Conservation (phyloP, 2,329 filamentous ascomycete species). For the Pseudogymnoascus sp. region DNA sequence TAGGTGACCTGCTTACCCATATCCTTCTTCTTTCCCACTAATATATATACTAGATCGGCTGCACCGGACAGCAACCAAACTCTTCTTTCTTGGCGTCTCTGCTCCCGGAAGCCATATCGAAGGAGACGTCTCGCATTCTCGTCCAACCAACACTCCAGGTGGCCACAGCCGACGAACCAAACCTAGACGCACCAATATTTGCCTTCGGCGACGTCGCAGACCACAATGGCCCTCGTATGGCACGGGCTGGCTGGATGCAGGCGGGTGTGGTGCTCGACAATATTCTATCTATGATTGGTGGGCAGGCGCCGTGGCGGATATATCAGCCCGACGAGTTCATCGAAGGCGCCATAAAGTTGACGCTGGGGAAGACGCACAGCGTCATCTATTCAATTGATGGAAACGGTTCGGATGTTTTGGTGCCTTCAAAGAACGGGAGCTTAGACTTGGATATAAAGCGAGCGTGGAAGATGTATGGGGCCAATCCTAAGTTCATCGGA, state of each 20-base stretch:
- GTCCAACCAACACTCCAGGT: conserved; percentile 41
- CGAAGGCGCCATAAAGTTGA: conserved; percentile 33
- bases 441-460: conserved; percentile 16
- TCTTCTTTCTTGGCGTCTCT: conserved; percentile 31
- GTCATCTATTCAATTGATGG: not conserved
- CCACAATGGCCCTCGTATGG: conserved; percentile 34
- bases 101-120: conserved; percentile 28
- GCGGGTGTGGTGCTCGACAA: conserved; percentile 38
- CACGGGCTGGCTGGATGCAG: conserved; percentile 37
- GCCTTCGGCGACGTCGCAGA: conserved; percentile 45
- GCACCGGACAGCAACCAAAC: conserved; percentile 40
- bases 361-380: conserved; percentile 26
- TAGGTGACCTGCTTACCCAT: conserved; percentile 19
- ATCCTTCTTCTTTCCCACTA: not conserved
- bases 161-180: conserved; percentile 18
- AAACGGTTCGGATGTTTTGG: not conserved
- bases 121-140: conserved; percentile 25
- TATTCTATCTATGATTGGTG: conserved; percentile 34
- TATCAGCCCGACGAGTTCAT: conserved; percentile 27
- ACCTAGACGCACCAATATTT: conserved; percentile 34
- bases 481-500: not conserved
- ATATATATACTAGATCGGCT: conserved; percentile 32
- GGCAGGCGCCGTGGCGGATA: conserved; percentile 18
- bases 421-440: not conserved
- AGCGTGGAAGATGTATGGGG: conserved; percentile 18